Base-by-base conservation (phyloP, 441 rosid species). In the Erysimum cheiri region DNA sequence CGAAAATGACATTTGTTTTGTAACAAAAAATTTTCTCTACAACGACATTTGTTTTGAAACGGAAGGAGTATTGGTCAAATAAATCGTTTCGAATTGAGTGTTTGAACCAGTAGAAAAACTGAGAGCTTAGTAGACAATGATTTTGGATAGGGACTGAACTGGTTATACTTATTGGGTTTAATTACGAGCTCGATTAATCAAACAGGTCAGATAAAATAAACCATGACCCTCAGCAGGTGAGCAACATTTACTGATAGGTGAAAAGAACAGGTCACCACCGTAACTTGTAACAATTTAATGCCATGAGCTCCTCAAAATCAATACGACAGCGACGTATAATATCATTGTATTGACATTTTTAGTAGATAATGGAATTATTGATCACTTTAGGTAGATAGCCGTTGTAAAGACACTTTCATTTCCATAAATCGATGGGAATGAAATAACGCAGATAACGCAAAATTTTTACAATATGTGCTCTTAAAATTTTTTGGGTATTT, bases 211-310 rank as follows among this genome's bases (percentile, higher is more conserved):
- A 17, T 14, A 35, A 15, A 11, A 19, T 19, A 58, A 22, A 37
- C 19, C 35, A 60, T 13, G 35, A 10, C 24, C 22, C 19, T 7
- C 9, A 37, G 29, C 31, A 36, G 11, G 62, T 57, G 8, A 37
- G 29, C 13, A 39, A 39, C 33, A 22, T 39, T 39, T 59, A 60
- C 32, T 13, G 14, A 0, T n/a, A 24, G 0, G 64, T 60, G 49
- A 40, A 60, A 40, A 24, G 47, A 60, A 60, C 49, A 60, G 64
- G 22, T 59, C 49, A 26, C 49, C 6, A 24, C 64, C 10, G 35
- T 40, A 26, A 60, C 6, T 58, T 8, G n/a, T n/a, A n/a, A 60
- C 35, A 26, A 13, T 13, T 39, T 26, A 60, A 4, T 26, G 64
- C 32, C 22, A 39, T 12, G 63, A 37, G 33, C 28, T 56, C 14